Conservation (phyloP, 371 early-diverging fungal genomes). For the Conidiobolus incongruus region DNA sequence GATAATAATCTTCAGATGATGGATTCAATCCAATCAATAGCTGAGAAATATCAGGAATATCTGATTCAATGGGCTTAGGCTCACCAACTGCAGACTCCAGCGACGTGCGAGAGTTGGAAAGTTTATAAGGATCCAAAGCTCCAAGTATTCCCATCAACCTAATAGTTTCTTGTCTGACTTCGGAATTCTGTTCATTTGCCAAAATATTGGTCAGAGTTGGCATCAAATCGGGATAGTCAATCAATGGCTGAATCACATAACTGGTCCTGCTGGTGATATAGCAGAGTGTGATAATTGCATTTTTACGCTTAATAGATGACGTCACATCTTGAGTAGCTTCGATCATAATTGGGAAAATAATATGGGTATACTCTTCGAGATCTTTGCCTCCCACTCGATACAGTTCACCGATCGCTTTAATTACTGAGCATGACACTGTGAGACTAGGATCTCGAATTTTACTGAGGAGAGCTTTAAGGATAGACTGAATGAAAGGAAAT, state of each 20-base stretch:
- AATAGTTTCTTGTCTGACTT: slow-evolving; percentile 62
- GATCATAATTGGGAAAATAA: slow-evolving; percentile 66
- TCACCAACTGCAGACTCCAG: slow-evolving; percentile 19
- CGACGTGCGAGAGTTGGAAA: slow-evolving; percentile 29
- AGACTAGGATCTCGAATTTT: slow-evolving; percentile 61
- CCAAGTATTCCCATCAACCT: slow-evolving; percentile 86
- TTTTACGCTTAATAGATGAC: slow-evolving; percentile 61
- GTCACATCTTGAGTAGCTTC: slow-evolving; percentile 81
- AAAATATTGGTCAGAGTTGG: slow-evolving; percentile 56
- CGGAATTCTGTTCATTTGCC: slow-evolving; percentile 47
- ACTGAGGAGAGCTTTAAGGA: slow-evolving; percentile 61
- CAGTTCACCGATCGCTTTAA: slow-evolving; percentile 75
- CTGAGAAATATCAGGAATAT: slow-evolving; percentile 26
- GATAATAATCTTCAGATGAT: slow-evolving; percentile 65
- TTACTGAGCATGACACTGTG: slow-evolving; percentile 57
- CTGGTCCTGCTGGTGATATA: slow-evolving; percentile 70
- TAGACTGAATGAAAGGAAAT: slow-evolving; percentile 69
- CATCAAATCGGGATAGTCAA: slow-evolving; percentile 68
- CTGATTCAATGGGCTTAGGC: slow-evolving; percentile 15
- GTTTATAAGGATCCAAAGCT: slow-evolving; percentile 86
- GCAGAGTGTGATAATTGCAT: slow-evolving; percentile 68
- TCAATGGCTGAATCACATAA: slow-evolving; percentile 77
- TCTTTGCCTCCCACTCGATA: slow-evolving; percentile 76
- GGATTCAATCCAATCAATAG: slow-evolving; percentile 53
- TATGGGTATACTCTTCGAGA: slow-evolving; percentile 53